Base-by-base conservation (phyloP, 129 eudicot species). In the Helianthus tuberosus region DNA sequence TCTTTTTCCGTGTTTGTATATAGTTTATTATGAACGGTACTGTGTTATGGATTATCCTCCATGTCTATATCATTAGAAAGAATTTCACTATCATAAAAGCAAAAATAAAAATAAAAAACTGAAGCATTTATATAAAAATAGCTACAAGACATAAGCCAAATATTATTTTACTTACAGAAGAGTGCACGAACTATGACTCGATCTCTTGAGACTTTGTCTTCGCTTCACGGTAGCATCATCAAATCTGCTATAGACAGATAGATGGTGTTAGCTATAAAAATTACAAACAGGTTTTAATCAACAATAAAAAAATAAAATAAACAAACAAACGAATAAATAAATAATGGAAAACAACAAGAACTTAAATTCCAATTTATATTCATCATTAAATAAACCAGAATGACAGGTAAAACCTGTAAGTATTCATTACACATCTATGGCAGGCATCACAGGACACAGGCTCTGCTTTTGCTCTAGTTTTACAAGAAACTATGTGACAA, bases 401-500 rank as follows among this genome's bases (percentile, higher is more conserved):
- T 64, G 69, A 66, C n/a, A 41, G 48, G 61, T 52, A 72, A 59
- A 59, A 76, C 41, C 51, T 75, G 77, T 71, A 74, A 74, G 61
- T 25, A 64, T 57, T 77, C 81, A 70, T 65, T 66, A 75, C 81
- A 79, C 69, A 78, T 81, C 75, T 38, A 69, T 67, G 69, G 73
- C 77, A 64, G 76, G 81, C 78, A 62, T 11, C 43, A 29, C 23
- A 61, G 20, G 66, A 4, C 43, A 29, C 23, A 61, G 20, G 66
- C 39, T 13, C 20, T 13, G 66, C 44, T 61, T 12, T 61, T 48
- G 47, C 48, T 54, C 72, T 77, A 69, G 82, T 78, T 82, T 85
- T 81, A 85, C 86, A 81, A 81, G 79, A 48, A 79, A 75, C 85
- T 80, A 84, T 59, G 81, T 71, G 73, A 81, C 16, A 71, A 15